Conservation (phyloP, 202 grass and related monocot species). For the Panicum virgatum region DNA sequence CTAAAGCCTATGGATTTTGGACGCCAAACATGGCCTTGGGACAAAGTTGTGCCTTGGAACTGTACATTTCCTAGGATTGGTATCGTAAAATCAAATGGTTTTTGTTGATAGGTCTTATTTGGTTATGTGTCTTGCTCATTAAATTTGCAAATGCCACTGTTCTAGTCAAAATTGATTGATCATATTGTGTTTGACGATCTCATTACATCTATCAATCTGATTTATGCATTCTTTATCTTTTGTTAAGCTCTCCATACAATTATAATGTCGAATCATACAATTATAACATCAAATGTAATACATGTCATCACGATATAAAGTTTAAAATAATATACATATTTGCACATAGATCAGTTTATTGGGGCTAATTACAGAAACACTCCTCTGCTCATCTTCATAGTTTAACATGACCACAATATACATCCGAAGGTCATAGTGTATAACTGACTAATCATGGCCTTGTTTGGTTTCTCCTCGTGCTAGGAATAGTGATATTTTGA, state of each 20-base stretch:
- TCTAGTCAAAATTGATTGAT: neutral
- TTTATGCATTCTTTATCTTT: neutral
- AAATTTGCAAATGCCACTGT: neutral
- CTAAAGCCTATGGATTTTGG: neutral
- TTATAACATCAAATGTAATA: neutral
- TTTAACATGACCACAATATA: too few relatives aligned
- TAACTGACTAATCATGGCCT: neutral
- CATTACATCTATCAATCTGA: neutral
- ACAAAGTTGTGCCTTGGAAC: neutral
- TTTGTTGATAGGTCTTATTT: slow-evolving; percentile 2
- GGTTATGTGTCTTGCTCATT: neutral
- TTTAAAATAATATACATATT: neutral
- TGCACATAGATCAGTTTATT: neutral
- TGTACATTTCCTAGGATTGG: neutral
- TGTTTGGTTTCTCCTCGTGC: too few relatives aligned
- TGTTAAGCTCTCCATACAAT: too few relatives aligned
- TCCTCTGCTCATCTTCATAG: neutral
- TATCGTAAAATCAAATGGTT: neutral
- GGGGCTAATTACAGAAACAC: neutral
- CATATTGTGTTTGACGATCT: neutral
- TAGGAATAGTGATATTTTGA: too few relatives aligned
- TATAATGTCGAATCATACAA: too few relatives aligned
- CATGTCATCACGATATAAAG: neutral
- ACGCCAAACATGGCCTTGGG: neutral
- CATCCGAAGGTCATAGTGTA: neutral